These are phyloP conservation scores for Cunninghamia lanceolata DNA, from an alignment of 75 land plant species.

Conservation along the genomic window DNA sequence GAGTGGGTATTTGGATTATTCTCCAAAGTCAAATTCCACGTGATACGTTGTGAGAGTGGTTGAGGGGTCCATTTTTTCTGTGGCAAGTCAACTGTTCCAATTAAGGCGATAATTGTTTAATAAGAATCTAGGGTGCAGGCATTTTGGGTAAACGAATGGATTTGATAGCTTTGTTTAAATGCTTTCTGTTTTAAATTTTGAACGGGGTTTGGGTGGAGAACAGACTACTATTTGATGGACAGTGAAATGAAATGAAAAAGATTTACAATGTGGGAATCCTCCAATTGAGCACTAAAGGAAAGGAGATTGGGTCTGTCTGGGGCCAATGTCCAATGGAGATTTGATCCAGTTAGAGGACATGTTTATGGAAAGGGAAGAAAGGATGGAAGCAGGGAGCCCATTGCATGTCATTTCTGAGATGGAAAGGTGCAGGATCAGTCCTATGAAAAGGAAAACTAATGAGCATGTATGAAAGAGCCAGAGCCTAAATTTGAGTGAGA, in stretches of 20 bases:
- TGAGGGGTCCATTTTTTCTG: background rate
- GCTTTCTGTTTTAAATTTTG: background rate
- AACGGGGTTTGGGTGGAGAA: background rate
- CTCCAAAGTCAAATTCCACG: constrained; percentile 1
- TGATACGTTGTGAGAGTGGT: background rate
- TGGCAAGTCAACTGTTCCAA: constrained; percentile 1
- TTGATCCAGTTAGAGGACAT: background rate
- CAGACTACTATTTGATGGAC: background rate
- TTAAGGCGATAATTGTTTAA: background rate
- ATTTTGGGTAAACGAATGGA: background rate
- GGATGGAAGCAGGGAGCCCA: background rate
- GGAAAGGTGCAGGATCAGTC: background rate
- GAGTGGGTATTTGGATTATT: background rate
- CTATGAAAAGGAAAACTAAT: no score
- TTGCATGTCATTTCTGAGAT: background rate
- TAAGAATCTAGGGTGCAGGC: background rate
- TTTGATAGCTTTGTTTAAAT: background rate
- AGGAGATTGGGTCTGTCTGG: background rate
- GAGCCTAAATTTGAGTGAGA: no score
- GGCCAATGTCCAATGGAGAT: background rate
- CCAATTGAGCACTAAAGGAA: background rate
- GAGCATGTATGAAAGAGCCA: no score
- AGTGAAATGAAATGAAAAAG: background rate
- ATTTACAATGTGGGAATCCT: background rate
- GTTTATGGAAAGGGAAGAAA: background rate